phyloP scores from a whole-genome alignment of 1,284 basidiomycete species.

The Pisolithus thermaeus region DNA sequence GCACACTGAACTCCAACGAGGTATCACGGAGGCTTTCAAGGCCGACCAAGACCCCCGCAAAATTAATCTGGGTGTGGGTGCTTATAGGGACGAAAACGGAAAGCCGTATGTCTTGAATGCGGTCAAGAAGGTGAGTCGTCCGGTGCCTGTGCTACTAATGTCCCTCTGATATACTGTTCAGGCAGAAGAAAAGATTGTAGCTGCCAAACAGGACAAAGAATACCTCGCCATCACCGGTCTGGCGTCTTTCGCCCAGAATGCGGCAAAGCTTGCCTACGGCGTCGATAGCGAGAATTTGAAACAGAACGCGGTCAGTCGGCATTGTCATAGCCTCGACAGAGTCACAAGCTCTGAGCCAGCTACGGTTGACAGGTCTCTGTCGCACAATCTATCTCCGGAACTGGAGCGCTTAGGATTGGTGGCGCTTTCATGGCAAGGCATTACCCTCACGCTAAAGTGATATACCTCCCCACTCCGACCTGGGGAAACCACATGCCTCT shows the following conservation, averaged over 20 bases:
- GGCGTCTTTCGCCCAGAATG: slow-evolving; percentile 82
- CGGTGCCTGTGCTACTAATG: background rate
- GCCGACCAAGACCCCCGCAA: slow-evolving; percentile 87
- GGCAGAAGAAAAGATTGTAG: slow-evolving; percentile 78
- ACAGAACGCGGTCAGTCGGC: slow-evolving; percentile 63
- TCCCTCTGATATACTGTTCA: slow-evolving; percentile 25
- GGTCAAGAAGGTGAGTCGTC: slow-evolving; percentile 70
- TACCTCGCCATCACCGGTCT: slow-evolving; percentile 97
- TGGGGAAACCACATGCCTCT: slow-evolving; percentile 96
- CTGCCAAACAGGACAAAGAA: slow-evolving; percentile 86
- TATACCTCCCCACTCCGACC: slow-evolving; percentile 92
- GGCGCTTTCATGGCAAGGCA: slow-evolving; percentile 90
- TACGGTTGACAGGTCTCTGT: slow-evolving; percentile 63
- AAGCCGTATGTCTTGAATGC: slow-evolving; percentile 93
- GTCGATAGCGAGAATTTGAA: slow-evolving; percentile 71
- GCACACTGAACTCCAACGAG: slow-evolving; percentile 29
- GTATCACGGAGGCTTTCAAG: slow-evolving; percentile 94
- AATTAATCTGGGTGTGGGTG: slow-evolving; percentile 96
- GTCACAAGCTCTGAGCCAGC: background rate
- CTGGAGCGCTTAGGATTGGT: slow-evolving; percentile 95
- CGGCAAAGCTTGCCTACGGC: slow-evolving; percentile 91
- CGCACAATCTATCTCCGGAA: slow-evolving; percentile 97
- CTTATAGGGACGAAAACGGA: slow-evolving; percentile 90
- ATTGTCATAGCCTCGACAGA: background rate
- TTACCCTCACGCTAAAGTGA: slow-evolving; percentile 83